These are phyloP conservation scores for Candida verbasci DNA, from an alignment of 805 yeast species.

Conservation along the genomic window DNA sequence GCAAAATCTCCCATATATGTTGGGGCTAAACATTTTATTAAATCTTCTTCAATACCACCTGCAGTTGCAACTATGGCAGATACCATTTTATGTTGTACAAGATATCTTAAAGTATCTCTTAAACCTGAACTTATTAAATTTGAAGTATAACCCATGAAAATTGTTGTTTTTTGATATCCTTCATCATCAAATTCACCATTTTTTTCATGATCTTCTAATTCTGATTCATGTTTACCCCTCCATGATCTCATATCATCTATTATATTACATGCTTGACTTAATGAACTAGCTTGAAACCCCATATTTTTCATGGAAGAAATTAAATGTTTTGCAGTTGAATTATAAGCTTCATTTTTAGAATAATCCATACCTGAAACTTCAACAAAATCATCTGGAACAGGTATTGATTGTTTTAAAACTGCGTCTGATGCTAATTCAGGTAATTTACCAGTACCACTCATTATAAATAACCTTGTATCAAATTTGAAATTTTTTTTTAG, in stretches of 20 bases:
- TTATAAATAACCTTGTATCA: not conserved
- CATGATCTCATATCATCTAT: conserved; percentile 89
- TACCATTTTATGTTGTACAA: conserved; percentile 92
- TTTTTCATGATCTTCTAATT: conserved; percentile 58
- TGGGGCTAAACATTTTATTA: conserved; percentile 94
- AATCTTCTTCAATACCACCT: conserved; percentile 97
- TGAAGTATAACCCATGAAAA: conserved; percentile 94
- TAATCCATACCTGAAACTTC: conserved; percentile 89
- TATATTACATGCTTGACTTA: conserved; percentile 86
- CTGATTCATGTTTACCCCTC: conserved; percentile 78
- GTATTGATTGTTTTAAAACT: conserved; percentile 79
- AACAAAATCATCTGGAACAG: conserved; percentile 76
- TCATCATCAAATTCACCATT: conserved; percentile 69
- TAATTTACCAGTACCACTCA: conserved; percentile 17
- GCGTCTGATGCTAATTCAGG: conserved; percentile 88
- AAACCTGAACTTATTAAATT: conserved; percentile 92
- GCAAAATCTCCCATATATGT: conserved; percentile 91
- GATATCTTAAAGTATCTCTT: conserved; percentile 81
- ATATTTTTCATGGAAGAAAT: conserved; percentile 81
- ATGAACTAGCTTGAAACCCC: conserved; percentile 95
- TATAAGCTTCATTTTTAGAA: conserved; percentile 66
- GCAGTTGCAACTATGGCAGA: conserved; percentile 96
- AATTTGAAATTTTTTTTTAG: conserved; percentile 2
- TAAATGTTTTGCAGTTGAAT: conserved; percentile 76
- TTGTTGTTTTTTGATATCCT: conserved; percentile 80